Percentiles rank a stretch among this genome's conserved stretches.
These are phyloP conservation scores for Lobulomyces angularis DNA, from an alignment of 192 early-diverging fungal species.

Conservation along the genomic window DNA sequence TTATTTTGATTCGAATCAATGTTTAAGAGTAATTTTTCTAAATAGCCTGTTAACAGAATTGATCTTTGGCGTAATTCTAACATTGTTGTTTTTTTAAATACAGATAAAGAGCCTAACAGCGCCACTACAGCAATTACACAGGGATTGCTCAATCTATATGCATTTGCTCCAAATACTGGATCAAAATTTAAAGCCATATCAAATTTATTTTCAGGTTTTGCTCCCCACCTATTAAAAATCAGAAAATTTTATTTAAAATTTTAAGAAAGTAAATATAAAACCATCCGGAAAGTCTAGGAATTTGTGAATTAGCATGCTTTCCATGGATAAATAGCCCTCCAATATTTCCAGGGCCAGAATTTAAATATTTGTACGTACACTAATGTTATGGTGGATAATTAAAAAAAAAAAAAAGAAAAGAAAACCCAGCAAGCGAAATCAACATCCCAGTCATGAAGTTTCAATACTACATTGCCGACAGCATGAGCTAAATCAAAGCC, in stretches of 20 bases:
- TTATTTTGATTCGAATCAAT: constrained; percentile 14
- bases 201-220: constrained; percentile 70
- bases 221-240: constrained; percentile 64
- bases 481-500: constrained; percentile 95
- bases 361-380: constrained; percentile 98
- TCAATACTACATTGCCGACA: constrained; percentile 78
- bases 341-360: constrained; percentile 92
- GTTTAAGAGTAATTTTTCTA: constrained; percentile 57
- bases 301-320: constrained; percentile 47
- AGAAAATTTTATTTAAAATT: not conserved
- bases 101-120: constrained; percentile 64
- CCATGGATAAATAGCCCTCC: constrained; percentile 83
- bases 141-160: constrained; percentile 83
- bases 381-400: constrained; percentile 10
- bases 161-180: constrained; percentile 66
- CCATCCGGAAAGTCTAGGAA: constrained; percentile 46
- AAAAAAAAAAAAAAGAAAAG: constrained; percentile 2
- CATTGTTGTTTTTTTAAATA: constrained; percentile 66
- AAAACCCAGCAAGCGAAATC: constrained; percentile 89
- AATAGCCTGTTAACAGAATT: constrained; percentile 64
- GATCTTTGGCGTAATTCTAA: constrained; percentile 62
- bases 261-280: constrained; percentile 7
- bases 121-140: constrained; percentile 59
- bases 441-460: constrained; percentile 88
- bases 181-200: constrained; percentile 75